Evolutionary conservation across 2,329 filamentous ascomycete genomes (phyloP).

Genomic region (Xylariaceae sp.): DNA sequence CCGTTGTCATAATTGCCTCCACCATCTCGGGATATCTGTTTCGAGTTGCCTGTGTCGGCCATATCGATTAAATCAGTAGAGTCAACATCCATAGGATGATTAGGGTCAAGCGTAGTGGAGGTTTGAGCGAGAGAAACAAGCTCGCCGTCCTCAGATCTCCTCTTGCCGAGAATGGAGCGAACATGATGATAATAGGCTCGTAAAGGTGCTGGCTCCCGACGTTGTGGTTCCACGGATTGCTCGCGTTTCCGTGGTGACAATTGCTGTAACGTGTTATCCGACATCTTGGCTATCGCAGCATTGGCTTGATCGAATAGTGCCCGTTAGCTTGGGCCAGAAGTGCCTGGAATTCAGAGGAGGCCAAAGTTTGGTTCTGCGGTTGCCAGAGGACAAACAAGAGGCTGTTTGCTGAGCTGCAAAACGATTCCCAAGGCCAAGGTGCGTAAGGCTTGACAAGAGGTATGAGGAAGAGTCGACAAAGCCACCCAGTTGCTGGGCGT

Average conservation of each 20-base stretch:
- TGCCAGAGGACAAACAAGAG: slow-evolving; percentile 1
- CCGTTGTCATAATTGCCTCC: too few species aligned
- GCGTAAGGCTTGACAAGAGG: background rate
- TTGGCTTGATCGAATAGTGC: background rate
- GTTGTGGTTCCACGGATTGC: slow-evolving; percentile 1
- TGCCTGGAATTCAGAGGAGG: too few species aligned
- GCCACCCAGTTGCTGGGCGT: background rate
- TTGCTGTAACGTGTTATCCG: slow-evolving; percentile 8
- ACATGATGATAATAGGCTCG: slow-evolving; percentile 21
- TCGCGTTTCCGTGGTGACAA: slow-evolving; percentile 9
- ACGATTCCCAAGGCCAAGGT: background rate
- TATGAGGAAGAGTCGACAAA: background rate
- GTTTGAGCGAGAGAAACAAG: background rate
- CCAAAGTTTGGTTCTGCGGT: background rate
- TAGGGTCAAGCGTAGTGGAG: background rate
- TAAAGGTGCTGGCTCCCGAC: slow-evolving; percentile 6
- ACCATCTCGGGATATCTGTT: background rate
- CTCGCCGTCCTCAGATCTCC: slow-evolving; percentile 13
- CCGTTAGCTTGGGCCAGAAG: background rate
- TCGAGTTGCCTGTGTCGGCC: background rate
- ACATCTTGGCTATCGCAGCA: slow-evolving; percentile 3
- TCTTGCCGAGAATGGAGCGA: slow-evolving; percentile 20
- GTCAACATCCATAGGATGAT: background rate
- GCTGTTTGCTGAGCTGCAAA: background rate
- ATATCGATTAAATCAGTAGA: background rate